Evolutionary conservation across 2,329 filamentous ascomycete genomes (phyloP).

Genomic region (Thelonectria olida): DNA sequence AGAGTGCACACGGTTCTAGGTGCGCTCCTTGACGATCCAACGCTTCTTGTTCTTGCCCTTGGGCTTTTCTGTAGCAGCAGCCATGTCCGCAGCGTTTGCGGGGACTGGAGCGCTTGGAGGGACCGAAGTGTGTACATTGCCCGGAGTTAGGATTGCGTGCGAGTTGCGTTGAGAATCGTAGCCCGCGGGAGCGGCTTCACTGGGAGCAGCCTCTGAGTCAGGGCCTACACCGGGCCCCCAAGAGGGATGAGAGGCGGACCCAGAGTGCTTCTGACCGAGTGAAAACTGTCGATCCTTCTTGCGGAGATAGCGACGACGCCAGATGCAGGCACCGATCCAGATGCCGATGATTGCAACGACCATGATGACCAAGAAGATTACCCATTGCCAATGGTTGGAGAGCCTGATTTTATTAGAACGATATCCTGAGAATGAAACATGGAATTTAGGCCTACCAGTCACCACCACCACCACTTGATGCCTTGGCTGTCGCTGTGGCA

Average conservation of each 20-base stretch:
- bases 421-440: background rate
- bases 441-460: constrained; percentile 55
- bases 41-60: constrained; percentile 57
- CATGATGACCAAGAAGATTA: constrained; percentile 82
- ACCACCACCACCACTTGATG: constrained; percentile 46
- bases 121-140: constrained; percentile 10
- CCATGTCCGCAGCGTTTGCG: constrained; percentile 44
- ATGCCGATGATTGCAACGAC: constrained; percentile 73
- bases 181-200: constrained; percentile 30
- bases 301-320: constrained; percentile 78
- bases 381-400: constrained; percentile 78
- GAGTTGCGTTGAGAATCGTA: constrained; percentile 40
- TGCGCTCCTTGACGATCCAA: constrained; percentile 56
- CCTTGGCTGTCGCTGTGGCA: constrained; percentile 25
- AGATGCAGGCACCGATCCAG: constrained; percentile 73
- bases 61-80: constrained; percentile 43
- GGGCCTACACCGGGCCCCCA: constrained; percentile 47
- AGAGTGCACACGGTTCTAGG: constrained; percentile 40
- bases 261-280: constrained; percentile 50
- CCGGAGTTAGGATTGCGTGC: constrained; percentile 34
- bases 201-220: constrained; percentile 39
- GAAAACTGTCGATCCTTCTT: constrained; percentile 67
- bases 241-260: constrained; percentile 47
- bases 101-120: constrained; percentile 15
- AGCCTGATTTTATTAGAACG: constrained; percentile 59